Percentiles rank a stretch among this genome's conserved stretches.
These are phyloP conservation scores for Akebia trifoliata DNA, from an alignment of 164 flowering plant genomes.

Conservation along the genomic window DNA sequence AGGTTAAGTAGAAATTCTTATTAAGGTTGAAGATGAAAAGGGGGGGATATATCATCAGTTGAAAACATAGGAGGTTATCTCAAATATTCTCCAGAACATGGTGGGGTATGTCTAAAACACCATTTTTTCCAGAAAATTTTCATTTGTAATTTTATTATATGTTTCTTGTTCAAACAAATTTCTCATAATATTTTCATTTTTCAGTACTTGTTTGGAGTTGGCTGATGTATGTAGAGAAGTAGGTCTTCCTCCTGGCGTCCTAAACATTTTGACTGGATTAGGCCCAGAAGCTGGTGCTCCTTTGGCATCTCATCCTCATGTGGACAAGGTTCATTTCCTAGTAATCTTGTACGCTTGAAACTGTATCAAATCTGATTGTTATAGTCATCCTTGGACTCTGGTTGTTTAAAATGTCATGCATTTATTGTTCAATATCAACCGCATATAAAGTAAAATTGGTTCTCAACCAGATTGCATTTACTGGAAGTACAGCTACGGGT, in stretches of 20 bases:
- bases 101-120: too few species aligned
- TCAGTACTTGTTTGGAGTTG: constrained; percentile 94
- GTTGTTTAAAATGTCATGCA: background rate
- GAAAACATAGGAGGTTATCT: too few species aligned
- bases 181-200: constrained; percentile 12
- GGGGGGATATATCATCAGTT: too few species aligned
- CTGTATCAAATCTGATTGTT: background rate
- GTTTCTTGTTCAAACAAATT: background rate
- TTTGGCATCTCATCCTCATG: constrained; percentile 86
- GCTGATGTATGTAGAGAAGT: constrained; percentile 82
- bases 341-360: constrained; percentile 2
- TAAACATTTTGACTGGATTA: constrained; percentile 82
- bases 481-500: constrained; percentile 90
- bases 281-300: constrained; percentile 98
- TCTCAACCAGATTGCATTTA: constrained; percentile 74
- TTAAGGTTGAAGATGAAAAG: too few species aligned
- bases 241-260: constrained; percentile 91
- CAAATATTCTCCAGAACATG: too few species aligned
- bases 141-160: background rate
- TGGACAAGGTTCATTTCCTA: constrained; percentile 67
- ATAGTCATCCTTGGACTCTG: background rate
- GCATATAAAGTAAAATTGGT: constrained; percentile 1
- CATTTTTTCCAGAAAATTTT: too few species aligned
- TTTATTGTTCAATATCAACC: background rate
- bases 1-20: too few species aligned